Evolutionary conservation across 306 rosid genomes (phyloP).

Genomic region (Quercus aquifolioides): DNA sequence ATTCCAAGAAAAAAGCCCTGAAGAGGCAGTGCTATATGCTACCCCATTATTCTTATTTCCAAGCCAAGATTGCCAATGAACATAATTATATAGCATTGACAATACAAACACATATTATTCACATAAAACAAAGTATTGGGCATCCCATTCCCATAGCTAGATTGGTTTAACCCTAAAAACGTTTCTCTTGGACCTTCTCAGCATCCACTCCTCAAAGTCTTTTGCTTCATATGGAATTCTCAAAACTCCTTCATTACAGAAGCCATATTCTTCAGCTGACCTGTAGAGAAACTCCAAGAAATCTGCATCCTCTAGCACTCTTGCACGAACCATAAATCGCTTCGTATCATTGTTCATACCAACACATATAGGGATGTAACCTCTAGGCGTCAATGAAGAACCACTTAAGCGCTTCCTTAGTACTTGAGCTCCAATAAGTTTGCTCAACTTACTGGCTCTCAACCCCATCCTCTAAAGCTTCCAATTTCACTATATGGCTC

Average conservation of each 20-base stretch:
- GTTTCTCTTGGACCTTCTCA: slow-evolving; percentile 28
- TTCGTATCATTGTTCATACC: slow-evolving; percentile 30
- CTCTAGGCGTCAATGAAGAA: slow-evolving; percentile 23
- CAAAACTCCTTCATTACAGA: slow-evolving; percentile 43
- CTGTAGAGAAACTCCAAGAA: slow-evolving; percentile 36
- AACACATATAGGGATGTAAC: slow-evolving; percentile 58
- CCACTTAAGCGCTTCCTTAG: slow-evolving; percentile 4
- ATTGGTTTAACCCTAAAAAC: slow-evolving; percentile 25
- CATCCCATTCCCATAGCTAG: background rate
- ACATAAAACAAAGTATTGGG: background rate
- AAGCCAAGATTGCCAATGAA: no score
- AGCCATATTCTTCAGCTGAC: slow-evolving; percentile 47
- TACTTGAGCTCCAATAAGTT: slow-evolving; percentile 14
- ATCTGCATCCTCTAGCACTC: slow-evolving; percentile 27
- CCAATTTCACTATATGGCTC: background rate
- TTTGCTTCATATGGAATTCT: slow-evolving; percentile 46
- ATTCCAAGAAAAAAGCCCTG: no score
- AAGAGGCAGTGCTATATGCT: no score
- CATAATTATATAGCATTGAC: no score
- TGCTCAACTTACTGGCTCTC: slow-evolving; percentile 29
- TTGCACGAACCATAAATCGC: slow-evolving; percentile 38
- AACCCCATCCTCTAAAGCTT: slow-evolving; percentile 34
- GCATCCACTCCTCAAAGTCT: slow-evolving; percentile 50
- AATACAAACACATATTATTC: no score
- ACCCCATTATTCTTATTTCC: no score